Evolutionary conservation across 768 basidiomycete genomes (phyloP), one percentile per base, ranked within the genome.

Genomic region (Boletus pseudopeckii): DNA sequence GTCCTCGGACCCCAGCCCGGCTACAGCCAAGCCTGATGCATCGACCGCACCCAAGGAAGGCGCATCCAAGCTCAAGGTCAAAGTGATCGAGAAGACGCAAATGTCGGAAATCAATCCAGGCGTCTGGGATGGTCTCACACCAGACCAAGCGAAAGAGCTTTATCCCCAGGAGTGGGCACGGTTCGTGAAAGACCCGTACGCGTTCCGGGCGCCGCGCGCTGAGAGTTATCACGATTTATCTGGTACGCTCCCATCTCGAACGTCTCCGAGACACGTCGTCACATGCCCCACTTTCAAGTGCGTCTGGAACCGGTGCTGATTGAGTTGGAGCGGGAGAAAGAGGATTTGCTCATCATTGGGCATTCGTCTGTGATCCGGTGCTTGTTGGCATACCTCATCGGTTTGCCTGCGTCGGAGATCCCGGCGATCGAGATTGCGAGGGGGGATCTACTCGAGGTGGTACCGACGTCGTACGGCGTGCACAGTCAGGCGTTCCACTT

Each of bases 21-120:
- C 59, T 5, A 3, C 43, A 10, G 15, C 6, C 20, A 18, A 39
- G 5, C 30, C 48, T 1, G 57, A 58, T 17, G 9, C 44, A 9
- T n/a, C 42, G 20, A 18, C 36, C 0, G 30, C 53, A 17, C 32
- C 50, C 39, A 55, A 54, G 48, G 55, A 53, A 7, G 48, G 55
- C 1, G 46, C 52, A 5, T 53, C 71, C 8, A 68, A 65, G 18
- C 58, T 76, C 39, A 81, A 78, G 47, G 82, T 92, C 68, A 93
- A 89, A 67, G 92, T 98, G 30, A 81, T 94, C 43, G 93, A 99
- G 74, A 98, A 97, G 64, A 83, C 88, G 0, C 94, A 95, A 71
- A 98, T 98, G 95, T 79, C 86, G 48, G 97, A 99, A 75, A 97
- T 98, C 65, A 99, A 99, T 64, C 96, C 95, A 48, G 96, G 88